Evolutionary conservation across 192 early-diverging fungal genomes (phyloP).

Genomic region (Phycomyces nitens): DNA sequence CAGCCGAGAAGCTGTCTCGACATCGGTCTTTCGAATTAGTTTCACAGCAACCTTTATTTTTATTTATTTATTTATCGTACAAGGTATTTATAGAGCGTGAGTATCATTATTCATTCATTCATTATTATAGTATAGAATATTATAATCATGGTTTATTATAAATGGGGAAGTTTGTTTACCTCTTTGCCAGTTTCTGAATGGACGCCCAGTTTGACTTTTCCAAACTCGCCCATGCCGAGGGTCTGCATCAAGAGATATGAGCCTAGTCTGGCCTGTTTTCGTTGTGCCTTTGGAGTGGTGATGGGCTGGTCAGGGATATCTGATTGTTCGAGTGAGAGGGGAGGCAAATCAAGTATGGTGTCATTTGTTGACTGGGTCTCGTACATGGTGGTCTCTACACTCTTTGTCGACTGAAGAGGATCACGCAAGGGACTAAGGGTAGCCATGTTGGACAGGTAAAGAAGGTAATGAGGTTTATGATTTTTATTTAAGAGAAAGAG

Average conservation of each 20-base stretch:
- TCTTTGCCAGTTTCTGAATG: constrained; percentile 50
- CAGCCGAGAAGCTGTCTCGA: constrained; percentile 72
- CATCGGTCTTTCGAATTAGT: constrained; percentile 85
- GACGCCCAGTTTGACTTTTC: constrained; percentile 81
- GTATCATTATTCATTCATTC: too few species aligned
- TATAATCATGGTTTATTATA: too few species aligned
- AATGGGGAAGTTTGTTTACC: constrained; percentile 9
- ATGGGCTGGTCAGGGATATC: not conserved
- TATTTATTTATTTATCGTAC: not conserved
- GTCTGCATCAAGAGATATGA: constrained; percentile 83
- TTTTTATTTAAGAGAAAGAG: not conserved
- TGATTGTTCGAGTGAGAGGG: not conserved
- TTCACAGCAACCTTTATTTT: constrained; percentile 83
- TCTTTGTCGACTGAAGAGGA: not conserved
- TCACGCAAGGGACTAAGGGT: not conserved
- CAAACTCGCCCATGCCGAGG: constrained; percentile 88
- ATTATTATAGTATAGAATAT: too few species aligned
- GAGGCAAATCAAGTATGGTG: not conserved
- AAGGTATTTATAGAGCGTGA: too few species aligned
- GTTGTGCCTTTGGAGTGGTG: not conserved
- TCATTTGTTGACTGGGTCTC: not conserved
- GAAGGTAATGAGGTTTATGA: too few species aligned
- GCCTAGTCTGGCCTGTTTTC: constrained; percentile 54
- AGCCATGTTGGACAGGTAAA: not conserved
- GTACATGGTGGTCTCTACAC: not conserved